Evolutionary conservation across 371 early-diverging fungal species (phyloP), one percentile per base, ranked within the genome.

Genomic region (Quaeritorhiza haematococci): DNA sequence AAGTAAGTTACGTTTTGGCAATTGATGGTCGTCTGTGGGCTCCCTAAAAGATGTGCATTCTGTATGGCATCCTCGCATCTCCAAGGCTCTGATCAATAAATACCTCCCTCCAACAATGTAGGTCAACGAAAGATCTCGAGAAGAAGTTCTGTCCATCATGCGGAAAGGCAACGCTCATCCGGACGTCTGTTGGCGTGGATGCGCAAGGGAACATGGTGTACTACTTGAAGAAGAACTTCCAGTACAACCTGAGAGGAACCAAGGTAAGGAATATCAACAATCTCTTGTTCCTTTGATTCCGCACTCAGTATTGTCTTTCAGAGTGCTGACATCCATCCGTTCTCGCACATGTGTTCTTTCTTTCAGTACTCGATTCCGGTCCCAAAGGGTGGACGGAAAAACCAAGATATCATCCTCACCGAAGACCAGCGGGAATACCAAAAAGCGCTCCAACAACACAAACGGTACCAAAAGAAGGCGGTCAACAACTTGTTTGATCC

Each of bases 91-190:
- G n/a, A n/a, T n/a, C n/a, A n/a, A 28, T 66, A 13, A 17, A 50
- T 19, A 28, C 26, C 1, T 44, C 15, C 33, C 30, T 21, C 35
- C 33, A 15, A n/a, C 15, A 45, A 57, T 33, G 1, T 29, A 73
- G 85, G 49, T 83, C 87, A 33, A 93, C 94, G 0, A 80, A 78
- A 34, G 83, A 92, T 48, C 87, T 95, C 90, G 82, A 84, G 44
- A 87, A 85, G 71, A 85, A 90, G 72, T 98, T 98, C 68, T 98
- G 98, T 70, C 89, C 93, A 5, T 75, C 80, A 33, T 98, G 98
- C 69, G 98, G 98, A 49, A 86, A 88, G 67, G 72, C 87, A 49
- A 89, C 97, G 0, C 75, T 98, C 35, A 86, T 86, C 63, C 81
- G 95, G 38, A 88, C 90, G 8, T 83, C 94, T 3, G 83, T 86